Conservation (phyloP, 768 basidiomycete genomes). For the Suillus subaureus region DNA sequence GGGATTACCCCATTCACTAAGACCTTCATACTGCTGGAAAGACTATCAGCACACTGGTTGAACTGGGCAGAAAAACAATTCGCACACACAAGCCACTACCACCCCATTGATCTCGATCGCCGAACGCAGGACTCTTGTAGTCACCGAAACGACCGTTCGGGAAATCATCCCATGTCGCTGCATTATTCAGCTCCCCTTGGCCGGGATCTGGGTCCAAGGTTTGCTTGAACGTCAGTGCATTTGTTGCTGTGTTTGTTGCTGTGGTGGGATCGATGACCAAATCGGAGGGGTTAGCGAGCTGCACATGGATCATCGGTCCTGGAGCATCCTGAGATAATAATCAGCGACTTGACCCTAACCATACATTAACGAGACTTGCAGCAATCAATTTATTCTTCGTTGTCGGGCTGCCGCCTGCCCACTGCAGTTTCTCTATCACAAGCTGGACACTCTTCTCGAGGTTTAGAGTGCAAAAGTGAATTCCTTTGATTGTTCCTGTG, state of each 20-base stretch:
- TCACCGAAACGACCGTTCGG: constrained; percentile 99
- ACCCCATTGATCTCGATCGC: constrained; percentile 78
- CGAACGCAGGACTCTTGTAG: constrained; percentile 95
- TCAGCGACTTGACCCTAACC: constrained; percentile 8
- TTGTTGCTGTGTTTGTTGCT: constrained; percentile 65
- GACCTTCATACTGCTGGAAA: constrained; percentile 58
- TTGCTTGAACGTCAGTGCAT: constrained; percentile 53
- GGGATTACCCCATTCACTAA: constrained; percentile 76
- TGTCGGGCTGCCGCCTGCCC: constrained; percentile 54
- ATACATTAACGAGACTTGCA: constrained; percentile 37
- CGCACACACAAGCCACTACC: constrained; percentile 62
- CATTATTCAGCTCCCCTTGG: constrained; percentile 74
- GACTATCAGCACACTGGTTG: neutral
- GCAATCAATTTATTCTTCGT: constrained; percentile 68
- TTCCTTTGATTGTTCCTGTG: constrained; percentile 63
- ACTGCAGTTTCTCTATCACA: constrained; percentile 78
- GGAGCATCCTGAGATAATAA: constrained; percentile 41
- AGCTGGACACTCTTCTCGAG: constrained; percentile 93
- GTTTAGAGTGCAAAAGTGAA: constrained; percentile 97
- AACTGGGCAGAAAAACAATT: constrained; percentile 1
- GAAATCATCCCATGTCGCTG: constrained; percentile 91
- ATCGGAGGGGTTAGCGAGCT: constrained; percentile 33
- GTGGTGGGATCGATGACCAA: constrained; percentile 63
- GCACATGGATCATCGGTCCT: constrained; percentile 32
- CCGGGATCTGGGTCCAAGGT: constrained; percentile 57